phyloP scores from a whole-genome alignment of 2,329 filamentous ascomycete genomes.

The Venturia asperata region DNA sequence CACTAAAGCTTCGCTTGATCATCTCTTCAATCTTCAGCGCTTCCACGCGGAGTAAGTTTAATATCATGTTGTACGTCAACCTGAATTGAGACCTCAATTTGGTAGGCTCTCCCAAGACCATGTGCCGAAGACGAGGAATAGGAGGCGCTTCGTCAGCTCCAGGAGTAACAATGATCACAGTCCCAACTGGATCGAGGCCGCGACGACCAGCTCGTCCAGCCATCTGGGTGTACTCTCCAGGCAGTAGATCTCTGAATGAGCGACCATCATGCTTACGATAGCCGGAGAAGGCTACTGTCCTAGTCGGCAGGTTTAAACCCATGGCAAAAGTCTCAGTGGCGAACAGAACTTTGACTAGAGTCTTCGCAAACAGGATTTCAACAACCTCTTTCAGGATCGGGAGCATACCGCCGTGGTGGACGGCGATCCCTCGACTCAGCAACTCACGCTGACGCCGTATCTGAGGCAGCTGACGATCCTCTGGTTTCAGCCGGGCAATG shows the following conservation, averaged over 20 bases:
- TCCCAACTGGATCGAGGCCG: slow-evolving; percentile 86
- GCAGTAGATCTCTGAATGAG: slow-evolving; percentile 80
- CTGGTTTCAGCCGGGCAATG: slow-evolving; percentile 79
- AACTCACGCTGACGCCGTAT: slow-evolving; percentile 83
- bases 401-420: slow-evolving; percentile 88
- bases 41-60: slow-evolving; percentile 90
- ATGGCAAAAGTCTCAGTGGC: slow-evolving; percentile 98
- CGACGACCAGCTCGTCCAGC: slow-evolving; percentile 87
- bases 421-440: slow-evolving; percentile 80
- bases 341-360: slow-evolving; percentile 92
- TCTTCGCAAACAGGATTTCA: slow-evolving; percentile 91
- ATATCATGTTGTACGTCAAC: slow-evolving; percentile 98
- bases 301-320: slow-evolving; percentile 90
- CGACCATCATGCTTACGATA: slow-evolving; percentile 95
- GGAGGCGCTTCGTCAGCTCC: slow-evolving; percentile 83
- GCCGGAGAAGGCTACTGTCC: slow-evolving; percentile 95
- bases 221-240: slow-evolving; percentile 98
- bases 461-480: slow-evolving; percentile 85
- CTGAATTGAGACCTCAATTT: slow-evolving; percentile 95
- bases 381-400: slow-evolving; percentile 98
- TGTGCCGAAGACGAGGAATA: slow-evolving; percentile 72
- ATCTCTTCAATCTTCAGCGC: slow-evolving; percentile 98
- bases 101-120: slow-evolving; percentile 93
- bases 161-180: slow-evolving; percentile 81
- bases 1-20: slow-evolving; percentile 99